phyloP scores from a whole-genome alignment of 1,139 yeast species.

The Candida neerlandica region DNA sequence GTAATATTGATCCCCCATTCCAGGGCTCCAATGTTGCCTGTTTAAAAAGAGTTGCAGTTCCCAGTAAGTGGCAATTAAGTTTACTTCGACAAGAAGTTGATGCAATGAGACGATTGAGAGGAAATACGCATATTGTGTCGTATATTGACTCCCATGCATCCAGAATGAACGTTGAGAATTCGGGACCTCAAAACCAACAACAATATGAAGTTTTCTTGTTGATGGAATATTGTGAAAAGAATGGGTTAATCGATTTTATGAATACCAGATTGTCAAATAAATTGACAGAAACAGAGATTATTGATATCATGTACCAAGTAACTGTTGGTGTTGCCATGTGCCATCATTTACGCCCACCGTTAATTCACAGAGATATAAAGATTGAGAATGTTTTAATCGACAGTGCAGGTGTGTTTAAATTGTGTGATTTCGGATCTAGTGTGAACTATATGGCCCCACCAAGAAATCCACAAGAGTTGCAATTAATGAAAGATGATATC shows the following conservation, averaged over 20 bases:
- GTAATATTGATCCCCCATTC: slow-evolving; percentile 55
- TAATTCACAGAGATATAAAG: slow-evolving; percentile 91
- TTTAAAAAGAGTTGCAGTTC: slow-evolving; percentile 74
- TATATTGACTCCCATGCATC: slow-evolving; percentile 96
- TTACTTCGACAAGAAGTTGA: slow-evolving; percentile 78
- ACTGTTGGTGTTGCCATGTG: slow-evolving; percentile 84
- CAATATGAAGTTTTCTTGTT: slow-evolving; percentile 86
- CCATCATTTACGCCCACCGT: slow-evolving; percentile 80
- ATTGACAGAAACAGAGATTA: slow-evolving; percentile 78
- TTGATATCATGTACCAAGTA: slow-evolving; percentile 80
- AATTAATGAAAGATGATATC: slow-evolving; percentile 75
- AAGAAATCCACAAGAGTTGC: slow-evolving; percentile 62
- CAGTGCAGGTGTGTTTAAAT: slow-evolving; percentile 68
- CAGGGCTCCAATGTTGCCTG: slow-evolving; percentile 57
- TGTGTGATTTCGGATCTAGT: slow-evolving; percentile 95
- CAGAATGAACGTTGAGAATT: slow-evolving; percentile 35
- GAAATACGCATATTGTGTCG: slow-evolving; percentile 77
- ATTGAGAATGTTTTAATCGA: slow-evolving; percentile 92
- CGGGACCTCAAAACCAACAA: slow-evolving; percentile 31
- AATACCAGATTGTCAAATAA: slow-evolving; percentile 83
- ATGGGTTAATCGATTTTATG: slow-evolving; percentile 92
- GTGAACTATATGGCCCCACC: slow-evolving; percentile 70
- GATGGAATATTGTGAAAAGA: slow-evolving; percentile 89
- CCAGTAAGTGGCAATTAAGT: slow-evolving; percentile 68
- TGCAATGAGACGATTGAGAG: slow-evolving; percentile 79